These are phyloP conservation scores for Pichia sp. DNA, from an alignment of 1,139 yeast genomes.

Conservation along the genomic window DNA sequence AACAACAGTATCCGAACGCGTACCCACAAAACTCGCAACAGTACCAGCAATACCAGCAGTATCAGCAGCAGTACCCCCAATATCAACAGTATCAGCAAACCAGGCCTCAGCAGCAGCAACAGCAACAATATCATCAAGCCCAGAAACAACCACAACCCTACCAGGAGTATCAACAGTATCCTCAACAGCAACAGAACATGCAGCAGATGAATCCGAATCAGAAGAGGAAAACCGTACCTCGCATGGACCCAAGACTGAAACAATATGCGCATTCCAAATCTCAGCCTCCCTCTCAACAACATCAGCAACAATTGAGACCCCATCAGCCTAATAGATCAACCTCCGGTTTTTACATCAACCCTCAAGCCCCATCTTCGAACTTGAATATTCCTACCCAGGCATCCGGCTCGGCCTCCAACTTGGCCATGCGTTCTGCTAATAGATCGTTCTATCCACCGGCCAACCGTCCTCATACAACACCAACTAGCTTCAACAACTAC, in stretches of 20 bases:
- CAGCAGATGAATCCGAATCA: background rate
- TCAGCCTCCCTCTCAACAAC: background rate
- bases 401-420: background rate
- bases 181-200: slow-evolving; percentile 4
- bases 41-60: background rate
- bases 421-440: background rate
- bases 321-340: background rate
- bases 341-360: slow-evolving; percentile 1
- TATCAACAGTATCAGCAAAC: background rate
- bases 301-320: slow-evolving; percentile 5
- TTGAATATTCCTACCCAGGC: slow-evolving; percentile 1
- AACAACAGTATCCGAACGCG: slow-evolving; percentile 1
- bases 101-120: slow-evolving; percentile 1
- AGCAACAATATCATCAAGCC: background rate
- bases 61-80: background rate
- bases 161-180: slow-evolving; percentile 6
- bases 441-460: background rate
- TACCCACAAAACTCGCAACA: background rate
- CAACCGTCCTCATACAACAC: background rate
- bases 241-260: background rate
- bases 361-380: slow-evolving; percentile 4
- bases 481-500: background rate
- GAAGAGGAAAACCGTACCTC: background rate
- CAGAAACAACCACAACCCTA: background rate
- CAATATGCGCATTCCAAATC: background rate